These are phyloP conservation scores for Phytophthora syringae DNA, from an alignment of 352 stramenopile species.

Conservation along the genomic window DNA sequence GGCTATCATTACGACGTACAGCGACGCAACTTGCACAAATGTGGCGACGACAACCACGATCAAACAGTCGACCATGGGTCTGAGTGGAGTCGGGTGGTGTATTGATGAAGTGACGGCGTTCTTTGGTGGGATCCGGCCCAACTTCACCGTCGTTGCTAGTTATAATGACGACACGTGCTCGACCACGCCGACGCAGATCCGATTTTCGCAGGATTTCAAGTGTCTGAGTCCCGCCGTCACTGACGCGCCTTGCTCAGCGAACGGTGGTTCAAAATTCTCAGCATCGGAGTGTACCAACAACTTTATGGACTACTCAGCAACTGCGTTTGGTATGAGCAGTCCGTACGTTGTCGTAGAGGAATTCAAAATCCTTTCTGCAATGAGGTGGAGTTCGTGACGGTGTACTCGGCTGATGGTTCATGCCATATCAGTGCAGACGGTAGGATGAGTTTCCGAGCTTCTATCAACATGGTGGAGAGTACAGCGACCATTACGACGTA, in stretches of 20 bases:
- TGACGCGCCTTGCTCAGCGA: background rate
- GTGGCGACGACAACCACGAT: slow-evolving; percentile 1
- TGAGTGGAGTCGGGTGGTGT: background rate
- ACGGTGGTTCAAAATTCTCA: background rate
- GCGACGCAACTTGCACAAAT: slow-evolving; percentile 5
- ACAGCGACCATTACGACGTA: slow-evolving; percentile 9
- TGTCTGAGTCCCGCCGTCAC: background rate
- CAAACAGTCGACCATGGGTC: background rate
- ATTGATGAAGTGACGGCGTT: slow-evolving; percentile 5
- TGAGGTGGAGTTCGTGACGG: slow-evolving; percentile 6
- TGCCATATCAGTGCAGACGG: slow-evolving; percentile 7
- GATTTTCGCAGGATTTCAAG: slow-evolving; percentile 9
- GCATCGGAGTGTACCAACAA: background rate
- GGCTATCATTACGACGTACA: slow-evolving; percentile 13
- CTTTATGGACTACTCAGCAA: background rate
- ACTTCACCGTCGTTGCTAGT: background rate
- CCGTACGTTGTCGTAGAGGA: slow-evolving; percentile 14
- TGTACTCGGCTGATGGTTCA: slow-evolving; percentile 6
- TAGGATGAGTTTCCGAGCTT: slow-evolving; percentile 4
- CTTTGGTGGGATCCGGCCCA: background rate
- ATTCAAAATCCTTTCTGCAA: slow-evolving; percentile 4
- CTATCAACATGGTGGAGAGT: slow-evolving; percentile 2
- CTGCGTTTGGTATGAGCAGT: background rate
- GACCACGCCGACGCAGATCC: background rate
- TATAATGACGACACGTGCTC: slow-evolving; percentile 18